Percentiles rank a stretch among this genome's conserved stretches.
Conservation (phyloP, 352 stramenopile species). For the Phytophthora idaei region DNA sequence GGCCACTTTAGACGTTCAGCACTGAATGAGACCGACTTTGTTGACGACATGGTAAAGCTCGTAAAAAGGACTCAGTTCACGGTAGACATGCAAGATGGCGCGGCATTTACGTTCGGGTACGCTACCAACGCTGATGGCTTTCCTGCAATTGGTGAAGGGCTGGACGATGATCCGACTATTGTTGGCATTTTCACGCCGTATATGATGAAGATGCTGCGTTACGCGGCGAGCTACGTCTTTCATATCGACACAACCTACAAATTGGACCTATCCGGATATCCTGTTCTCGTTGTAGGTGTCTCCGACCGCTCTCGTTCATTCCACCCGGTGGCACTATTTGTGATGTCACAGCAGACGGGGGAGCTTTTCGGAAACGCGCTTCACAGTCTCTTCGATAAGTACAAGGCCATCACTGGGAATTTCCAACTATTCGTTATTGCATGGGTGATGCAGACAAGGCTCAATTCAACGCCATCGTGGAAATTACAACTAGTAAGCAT, state of each 20-base stretch:
- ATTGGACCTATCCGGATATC: background rate
- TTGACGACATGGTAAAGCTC: conserved; percentile 6
- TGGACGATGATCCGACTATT: background rate
- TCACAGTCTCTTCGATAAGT: background rate
- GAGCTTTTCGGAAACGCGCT: background rate
- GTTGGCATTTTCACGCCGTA: background rate
- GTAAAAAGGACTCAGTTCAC: conserved; percentile 3
- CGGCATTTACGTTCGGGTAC: background rate
- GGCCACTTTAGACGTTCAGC: too few species aligned
- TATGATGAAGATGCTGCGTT: conserved; percentile 4
- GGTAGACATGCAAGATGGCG: background rate
- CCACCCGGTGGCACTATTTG: background rate
- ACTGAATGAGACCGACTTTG: background rate
- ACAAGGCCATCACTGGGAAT: conserved; percentile 1
- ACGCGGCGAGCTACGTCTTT: background rate
- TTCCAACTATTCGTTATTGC: background rate
- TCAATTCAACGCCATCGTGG: conserved; percentile 1
- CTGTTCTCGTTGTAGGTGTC: background rate
- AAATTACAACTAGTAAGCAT: background rate
- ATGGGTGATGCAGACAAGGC: conserved; percentile 8
- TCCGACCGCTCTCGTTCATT: background rate
- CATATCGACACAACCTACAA: conserved; percentile 4
- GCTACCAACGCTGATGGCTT: background rate
- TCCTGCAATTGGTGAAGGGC: background rate
- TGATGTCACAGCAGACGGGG: background rate